Evolutionary conservation across 2,329 filamentous ascomycete species (phyloP), one percentile per base, ranked within the genome.

Genomic region (Aspergillus spinulosporus): DNA sequence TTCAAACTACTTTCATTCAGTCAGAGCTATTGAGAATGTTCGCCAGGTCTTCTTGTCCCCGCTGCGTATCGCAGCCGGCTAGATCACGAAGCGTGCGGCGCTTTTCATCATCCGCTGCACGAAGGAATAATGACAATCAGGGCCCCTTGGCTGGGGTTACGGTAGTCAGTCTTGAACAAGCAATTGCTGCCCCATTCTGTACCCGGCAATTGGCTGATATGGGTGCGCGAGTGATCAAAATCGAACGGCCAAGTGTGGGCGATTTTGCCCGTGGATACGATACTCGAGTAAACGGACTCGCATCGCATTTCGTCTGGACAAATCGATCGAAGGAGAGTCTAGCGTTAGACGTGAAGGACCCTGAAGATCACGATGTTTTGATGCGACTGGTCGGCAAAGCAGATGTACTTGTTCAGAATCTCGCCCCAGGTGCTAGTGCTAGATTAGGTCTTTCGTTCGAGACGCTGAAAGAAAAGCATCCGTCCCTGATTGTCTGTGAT

Each of bases 241-340:
- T 83, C 15, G 81, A 83, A 61, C 76, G 81, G 0, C 81, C 80
- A 0, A 74, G 68, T 0, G 75, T 75, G 0, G 81, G 81, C 1
- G 81, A 83, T 62, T 83, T 83, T 62, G 80, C 81, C 0, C 76
- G 80, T 1, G 67, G 74, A 9, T 82, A 82, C 59, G 81, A 83
- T 62, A 74, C 68, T 0, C 75, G 80, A 6, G 79, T 82, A 2
- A 72, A 76, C 5, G 80, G 80, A 0, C 67, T 81, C 11, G 71
- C 78, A 0, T 83, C 81, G 0, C 80, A 83, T 61, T 83, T 83
- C 55, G 74, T 83, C n/a, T 83, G 81, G 80, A 72, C 77, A 0
- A 83, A 82, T 58, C 74, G 81, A 21, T 80, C 80, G 5, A 83
- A 83, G 52, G 79, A 83, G 63, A 81, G 78, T 47, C 66, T 83